Evolutionary conservation across 2,329 filamentous ascomycete species (phyloP).

Genomic region (Teratosphaeria viscida): DNA sequence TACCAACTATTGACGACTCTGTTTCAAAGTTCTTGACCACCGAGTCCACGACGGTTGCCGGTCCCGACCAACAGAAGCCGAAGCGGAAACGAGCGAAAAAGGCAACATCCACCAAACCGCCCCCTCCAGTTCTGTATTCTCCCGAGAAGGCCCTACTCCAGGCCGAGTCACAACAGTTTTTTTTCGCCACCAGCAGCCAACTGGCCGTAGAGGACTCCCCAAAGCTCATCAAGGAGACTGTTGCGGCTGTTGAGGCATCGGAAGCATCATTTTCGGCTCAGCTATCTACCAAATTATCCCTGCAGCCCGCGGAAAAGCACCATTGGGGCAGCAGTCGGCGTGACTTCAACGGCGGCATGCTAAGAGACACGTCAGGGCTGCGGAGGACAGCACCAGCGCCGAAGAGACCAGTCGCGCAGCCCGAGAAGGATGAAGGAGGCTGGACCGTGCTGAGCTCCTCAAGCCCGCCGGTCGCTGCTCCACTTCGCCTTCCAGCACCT

Average conservation of each 20-base stretch:
- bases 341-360: constrained; percentile 45
- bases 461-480: not conserved
- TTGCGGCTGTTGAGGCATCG: constrained; percentile 52
- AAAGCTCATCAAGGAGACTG: constrained; percentile 47
- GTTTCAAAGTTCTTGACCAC: constrained; percentile 38
- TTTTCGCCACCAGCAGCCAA: constrained; percentile 83
- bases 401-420: no score
- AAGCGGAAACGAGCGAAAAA: constrained; percentile 23
- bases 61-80: not conserved
- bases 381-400: not conserved
- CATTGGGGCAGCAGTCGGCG: constrained; percentile 65
- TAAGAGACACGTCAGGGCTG: constrained; percentile 4
- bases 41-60: constrained; percentile 5
- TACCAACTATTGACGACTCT: constrained; percentile 23
- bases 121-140: constrained; percentile 44
- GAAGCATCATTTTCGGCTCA: constrained; percentile 22
- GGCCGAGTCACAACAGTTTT: constrained; percentile 59
- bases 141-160: constrained; percentile 57
- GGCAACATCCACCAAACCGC: constrained; percentile 24
- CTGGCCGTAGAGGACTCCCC: constrained; percentile 64
- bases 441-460: not conserved
- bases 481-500: not conserved
- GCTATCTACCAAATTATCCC: constrained; percentile 14
- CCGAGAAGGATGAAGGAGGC: not conserved
- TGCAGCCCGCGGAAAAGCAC: constrained; percentile 26